Base-by-base conservation (phyloP, 371 early-diverging fungal genomes). In the Circinella minor region DNA sequence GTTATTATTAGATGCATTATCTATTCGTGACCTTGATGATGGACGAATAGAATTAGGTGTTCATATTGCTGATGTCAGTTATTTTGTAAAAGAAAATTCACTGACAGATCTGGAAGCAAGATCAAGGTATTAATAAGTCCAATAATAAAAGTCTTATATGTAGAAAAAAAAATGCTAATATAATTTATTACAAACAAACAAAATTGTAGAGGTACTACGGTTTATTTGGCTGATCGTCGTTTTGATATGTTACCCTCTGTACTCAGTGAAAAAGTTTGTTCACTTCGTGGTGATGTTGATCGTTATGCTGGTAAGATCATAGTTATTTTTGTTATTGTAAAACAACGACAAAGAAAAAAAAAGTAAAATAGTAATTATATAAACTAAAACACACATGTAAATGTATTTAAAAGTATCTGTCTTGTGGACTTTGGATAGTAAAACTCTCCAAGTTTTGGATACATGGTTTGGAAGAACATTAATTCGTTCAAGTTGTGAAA, bases 211-310 rank as follows among this genome's bases (percentile, higher is more conserved):
- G 94, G 95, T 6, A 99, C 98, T 4, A 98, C 99, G 0, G 94
- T 97, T 2, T 99, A 99, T 79, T 80, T 99, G 34, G 92, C 93
- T 3, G 93, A 95, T 76, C 85, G 94, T 47, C 89, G 96, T 18
- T 96, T 99, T 74, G 98, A 98, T 69, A 99, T 99, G 99, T 84
- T 99, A 9, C 99, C 99, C 0, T 86, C 91, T n/a, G 87, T 96
- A 3, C 85, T 99, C 36, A 95, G 97, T 78, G 96, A 96, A 77
- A 86, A 92, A 36, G 81, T 96, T 1, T 97, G 96, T 76, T 93
- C 93, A 17, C 78, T 96, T 55, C 91, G 95, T 36, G 89, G 90
- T n/a, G 87, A 89, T 37, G 90, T 91, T 3, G 92, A 91, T 69
- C 89, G 96, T 14, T 90, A 92, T 67, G 92, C 96, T 0, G 90